Conservation (phyloP, 768 basidiomycete species). For the Lentinula lateritia region DNA sequence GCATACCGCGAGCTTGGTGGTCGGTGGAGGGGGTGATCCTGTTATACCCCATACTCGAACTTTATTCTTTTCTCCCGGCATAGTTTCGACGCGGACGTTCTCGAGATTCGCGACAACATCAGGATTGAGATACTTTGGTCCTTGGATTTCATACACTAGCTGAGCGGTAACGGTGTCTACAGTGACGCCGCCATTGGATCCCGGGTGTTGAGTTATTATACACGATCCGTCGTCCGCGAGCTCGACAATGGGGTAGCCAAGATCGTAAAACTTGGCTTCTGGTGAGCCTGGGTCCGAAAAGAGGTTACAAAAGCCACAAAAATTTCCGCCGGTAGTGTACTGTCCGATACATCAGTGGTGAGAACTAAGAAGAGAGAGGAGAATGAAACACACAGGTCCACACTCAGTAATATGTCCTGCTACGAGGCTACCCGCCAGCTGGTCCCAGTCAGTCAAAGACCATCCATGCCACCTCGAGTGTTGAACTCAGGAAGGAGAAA, state of each 20-base stretch:
- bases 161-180: slow-evolving; percentile 3
- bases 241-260: slow-evolving; percentile 1
- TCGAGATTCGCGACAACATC: slow-evolving; percentile 3
- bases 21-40: slow-evolving; percentile 5
- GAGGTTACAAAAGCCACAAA: neutral
- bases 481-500: neutral
- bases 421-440: slow-evolving; percentile 1
- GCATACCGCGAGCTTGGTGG: slow-evolving; percentile 3
- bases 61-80: neutral
- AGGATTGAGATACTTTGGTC: slow-evolving; percentile 5
- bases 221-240: neutral
- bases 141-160: slow-evolving; percentile 6
- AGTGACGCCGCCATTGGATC: slow-evolving; percentile 1
- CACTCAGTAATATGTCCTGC: slow-evolving; percentile 1
- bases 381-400: neutral
- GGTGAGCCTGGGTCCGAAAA: neutral
- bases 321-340: slow-evolving; percentile 6
- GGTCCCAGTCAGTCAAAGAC: slow-evolving; percentile 5
- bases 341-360: neutral
- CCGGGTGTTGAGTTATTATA: neutral
- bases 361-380: no score
- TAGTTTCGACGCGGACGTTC: neutral
- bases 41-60: slow-evolving; percentile 1
- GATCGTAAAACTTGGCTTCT: neutral
- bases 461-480: slow-evolving; percentile 4